phyloP scores from a whole-genome alignment of 441 rosid genomes.

The Populus hybrid region DNA sequence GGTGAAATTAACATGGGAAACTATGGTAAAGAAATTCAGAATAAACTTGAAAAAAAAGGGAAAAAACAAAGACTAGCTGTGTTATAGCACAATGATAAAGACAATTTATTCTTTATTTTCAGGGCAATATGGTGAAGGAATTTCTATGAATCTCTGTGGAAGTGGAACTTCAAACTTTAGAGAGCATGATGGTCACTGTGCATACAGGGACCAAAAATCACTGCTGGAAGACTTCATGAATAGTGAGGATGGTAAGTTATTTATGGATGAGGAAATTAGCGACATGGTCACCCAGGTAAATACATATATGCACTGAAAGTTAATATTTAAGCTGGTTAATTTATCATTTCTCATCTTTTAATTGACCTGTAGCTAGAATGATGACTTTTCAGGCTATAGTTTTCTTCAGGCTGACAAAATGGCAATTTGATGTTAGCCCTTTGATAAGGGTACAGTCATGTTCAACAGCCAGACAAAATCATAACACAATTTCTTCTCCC shows the following conservation, averaged over 20 bases:
- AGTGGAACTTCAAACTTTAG: neutral
- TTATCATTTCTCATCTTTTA: neutral
- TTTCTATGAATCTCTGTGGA: neutral
- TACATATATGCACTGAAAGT: neutral
- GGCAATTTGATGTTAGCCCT: neutral
- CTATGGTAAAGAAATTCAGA: neutral
- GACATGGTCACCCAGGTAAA: neutral
- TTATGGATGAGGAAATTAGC: neutral
- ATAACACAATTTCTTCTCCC: neutral
- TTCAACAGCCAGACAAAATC: too few relatives aligned
- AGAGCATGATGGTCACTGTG: neutral
- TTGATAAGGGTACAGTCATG: neutral
- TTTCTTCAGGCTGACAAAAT: neutral
- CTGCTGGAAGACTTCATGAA: neutral
- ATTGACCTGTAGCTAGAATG: too few relatives aligned
- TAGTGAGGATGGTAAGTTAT: neutral
- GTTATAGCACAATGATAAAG: neutral
- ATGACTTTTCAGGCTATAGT: neutral
- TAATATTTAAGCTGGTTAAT: neutral
- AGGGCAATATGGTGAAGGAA: neutral
- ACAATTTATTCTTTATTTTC: neutral
- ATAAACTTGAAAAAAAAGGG: neutral
- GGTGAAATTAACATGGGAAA: neutral
- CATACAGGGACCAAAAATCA: neutral
- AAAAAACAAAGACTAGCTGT: neutral